A percentile compares a stretch with the other conserved stretches of the same genome.
Conservation (phyloP, 257 asterid genomes). For the Coffea eugenioides region DNA sequence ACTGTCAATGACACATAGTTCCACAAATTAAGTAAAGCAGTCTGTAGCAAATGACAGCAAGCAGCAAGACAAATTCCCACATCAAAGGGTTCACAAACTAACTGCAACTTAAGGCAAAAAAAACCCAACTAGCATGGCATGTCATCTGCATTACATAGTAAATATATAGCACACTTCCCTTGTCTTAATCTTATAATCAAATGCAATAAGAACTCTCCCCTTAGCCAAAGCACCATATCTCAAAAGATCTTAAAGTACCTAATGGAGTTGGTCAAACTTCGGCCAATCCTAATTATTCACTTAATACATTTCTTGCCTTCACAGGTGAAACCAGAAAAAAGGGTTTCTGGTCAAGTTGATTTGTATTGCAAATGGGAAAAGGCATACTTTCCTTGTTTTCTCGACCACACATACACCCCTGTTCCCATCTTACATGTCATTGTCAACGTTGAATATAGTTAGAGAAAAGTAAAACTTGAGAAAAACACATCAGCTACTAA, state of each 20-base stretch:
- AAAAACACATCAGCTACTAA: too few relatives aligned
- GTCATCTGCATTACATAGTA: background rate
- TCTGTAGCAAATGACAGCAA: background rate
- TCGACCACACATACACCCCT: background rate
- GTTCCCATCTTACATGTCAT: too few relatives aligned
- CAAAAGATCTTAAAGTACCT: background rate
- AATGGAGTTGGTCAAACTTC: background rate
- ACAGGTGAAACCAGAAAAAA: background rate
- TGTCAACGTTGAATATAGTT: too few relatives aligned
- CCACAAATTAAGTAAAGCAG: constrained; percentile 3
- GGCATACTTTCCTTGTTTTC: background rate
- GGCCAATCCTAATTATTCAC: background rate
- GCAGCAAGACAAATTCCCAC: background rate
- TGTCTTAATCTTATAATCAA: background rate
- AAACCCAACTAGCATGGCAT: background rate
- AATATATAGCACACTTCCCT: background rate
- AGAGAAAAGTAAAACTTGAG: too few relatives aligned
- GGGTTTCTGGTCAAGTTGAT: background rate
- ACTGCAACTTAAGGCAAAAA: background rate
- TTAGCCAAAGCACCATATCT: background rate
- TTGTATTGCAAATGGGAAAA: background rate
- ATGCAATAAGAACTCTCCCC: background rate
- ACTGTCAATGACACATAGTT: constrained; percentile 7
- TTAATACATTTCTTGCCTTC: background rate
- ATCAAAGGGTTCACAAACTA: background rate